A percentile compares a stretch with the other conserved stretches of the same genome.
Conservation (phyloP, 805 yeast genomes). For the Kodamaea fukazawae region DNA sequence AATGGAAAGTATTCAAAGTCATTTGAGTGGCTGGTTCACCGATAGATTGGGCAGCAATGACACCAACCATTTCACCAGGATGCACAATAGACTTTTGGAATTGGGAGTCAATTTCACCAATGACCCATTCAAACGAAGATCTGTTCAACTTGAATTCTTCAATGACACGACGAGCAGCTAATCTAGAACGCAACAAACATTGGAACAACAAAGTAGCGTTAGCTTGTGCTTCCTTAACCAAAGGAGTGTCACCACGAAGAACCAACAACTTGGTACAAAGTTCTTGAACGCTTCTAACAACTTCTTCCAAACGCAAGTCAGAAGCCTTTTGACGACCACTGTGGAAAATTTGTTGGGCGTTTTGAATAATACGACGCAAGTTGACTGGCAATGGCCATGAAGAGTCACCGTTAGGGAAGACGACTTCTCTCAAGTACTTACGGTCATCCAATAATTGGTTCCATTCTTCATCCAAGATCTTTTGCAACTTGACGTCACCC, state of each 20-base stretch:
- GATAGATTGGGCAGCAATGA: constrained; percentile 94
- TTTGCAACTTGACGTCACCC: constrained; percentile 85
- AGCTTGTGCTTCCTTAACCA: constrained; percentile 81
- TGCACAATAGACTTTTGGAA: constrained; percentile 89
- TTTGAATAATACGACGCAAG: constrained; percentile 92
- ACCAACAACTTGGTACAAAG: constrained; percentile 68
- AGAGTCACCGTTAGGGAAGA: constrained; percentile 90
- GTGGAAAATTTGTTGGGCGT: constrained; percentile 95
- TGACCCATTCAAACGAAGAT: constrained; percentile 91
- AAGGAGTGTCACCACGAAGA: constrained; percentile 74
- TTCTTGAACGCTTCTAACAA: constrained; percentile 67
- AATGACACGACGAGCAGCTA: constrained; percentile 85
- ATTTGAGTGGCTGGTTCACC: constrained; percentile 99
- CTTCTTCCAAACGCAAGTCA: constrained; percentile 81
- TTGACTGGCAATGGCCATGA: constrained; percentile 98
- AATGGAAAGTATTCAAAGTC: constrained; percentile 97
- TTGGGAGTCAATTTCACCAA: constrained; percentile 92
- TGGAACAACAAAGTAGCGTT: constrained; percentile 90
- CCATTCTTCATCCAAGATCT: constrained; percentile 78
- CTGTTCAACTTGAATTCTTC: constrained; percentile 85
- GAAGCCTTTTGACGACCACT: constrained; percentile 87
- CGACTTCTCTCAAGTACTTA: constrained; percentile 67
- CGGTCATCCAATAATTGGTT: constrained; percentile 77
- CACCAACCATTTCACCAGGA: constrained; percentile 99
- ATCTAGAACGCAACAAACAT: constrained; percentile 87